Percentiles rank a stretch among this genome's conserved stretches.
Evolutionary conservation across 441 rosid genomes (phyloP).

Genomic region (Gossypium gossypioides): DNA sequence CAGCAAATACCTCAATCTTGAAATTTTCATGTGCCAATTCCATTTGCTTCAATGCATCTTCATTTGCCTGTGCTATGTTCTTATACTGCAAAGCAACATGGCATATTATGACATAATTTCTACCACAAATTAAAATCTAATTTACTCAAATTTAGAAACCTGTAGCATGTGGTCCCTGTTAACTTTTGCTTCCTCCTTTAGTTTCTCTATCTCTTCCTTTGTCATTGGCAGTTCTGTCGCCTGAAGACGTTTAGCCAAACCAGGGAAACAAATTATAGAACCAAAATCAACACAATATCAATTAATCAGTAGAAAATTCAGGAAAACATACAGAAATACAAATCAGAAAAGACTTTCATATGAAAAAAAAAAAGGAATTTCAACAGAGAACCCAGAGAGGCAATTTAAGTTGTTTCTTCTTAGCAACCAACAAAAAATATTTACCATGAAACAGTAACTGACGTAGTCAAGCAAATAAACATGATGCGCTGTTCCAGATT

Average conservation of each 20-base stretch:
- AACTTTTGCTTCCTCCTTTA: conserved; percentile 70
- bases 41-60: conserved; percentile 85
- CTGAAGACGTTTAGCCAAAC: conserved; percentile 30
- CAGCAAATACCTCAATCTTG: conserved; percentile 57
- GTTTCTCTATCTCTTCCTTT: conserved; percentile 63
- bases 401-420: background rate
- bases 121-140: background rate
- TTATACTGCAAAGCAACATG: conserved; percentile 58
- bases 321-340: conserved; percentile 7
- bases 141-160: conserved; percentile 36
- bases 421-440: background rate
- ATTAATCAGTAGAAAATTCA: background rate
- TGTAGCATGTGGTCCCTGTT: conserved; percentile 91
- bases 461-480: background rate
- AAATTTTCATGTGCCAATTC: conserved; percentile 79
- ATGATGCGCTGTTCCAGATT: background rate
- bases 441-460: background rate
- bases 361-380: background rate
- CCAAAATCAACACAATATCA: background rate
- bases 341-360: background rate
- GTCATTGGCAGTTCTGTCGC: conserved; percentile 43
- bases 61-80: conserved; percentile 89
- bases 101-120: conserved; percentile 13
- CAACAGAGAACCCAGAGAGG: background rate
- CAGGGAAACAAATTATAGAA: conserved; percentile 9